phyloP scores from a whole-genome alignment of 2,329 filamentous ascomycete species.

The Calycina herbarum region DNA sequence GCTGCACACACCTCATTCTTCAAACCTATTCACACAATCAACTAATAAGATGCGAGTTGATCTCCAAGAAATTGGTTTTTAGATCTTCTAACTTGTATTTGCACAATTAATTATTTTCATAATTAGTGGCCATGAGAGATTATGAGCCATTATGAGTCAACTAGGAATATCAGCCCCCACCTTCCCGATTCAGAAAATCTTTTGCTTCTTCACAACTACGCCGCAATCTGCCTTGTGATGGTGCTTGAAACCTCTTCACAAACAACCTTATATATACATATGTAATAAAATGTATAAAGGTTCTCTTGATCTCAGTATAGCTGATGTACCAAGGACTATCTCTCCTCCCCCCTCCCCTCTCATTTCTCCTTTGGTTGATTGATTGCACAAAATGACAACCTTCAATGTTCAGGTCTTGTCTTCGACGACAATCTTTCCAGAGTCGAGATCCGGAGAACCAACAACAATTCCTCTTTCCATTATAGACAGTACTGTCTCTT shows the following conservation, averaged over 20 bases:
- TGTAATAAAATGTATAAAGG: background rate
- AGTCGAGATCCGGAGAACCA: constrained; percentile 11
- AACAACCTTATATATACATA: background rate
- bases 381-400: constrained; percentile 13
- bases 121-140: background rate
- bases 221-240: background rate
- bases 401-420: constrained; percentile 26
- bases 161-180: background rate
- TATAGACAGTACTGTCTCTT: constrained; percentile 44
- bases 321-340: background rate
- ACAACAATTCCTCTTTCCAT: constrained; percentile 40
- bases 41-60: background rate
- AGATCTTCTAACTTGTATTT: background rate
- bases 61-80: background rate
- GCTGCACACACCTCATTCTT: no score
- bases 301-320: background rate
- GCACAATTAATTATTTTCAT: background rate
- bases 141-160: background rate
- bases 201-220: background rate
- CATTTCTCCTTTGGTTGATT: background rate
- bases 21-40: background rate
- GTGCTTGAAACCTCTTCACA: background rate
- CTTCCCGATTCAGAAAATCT: background rate
- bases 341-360: background rate
- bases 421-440: constrained; percentile 25